phyloP scores from a whole-genome alignment of 73 alveolate species.

The Stentor coeruleus region DNA sequence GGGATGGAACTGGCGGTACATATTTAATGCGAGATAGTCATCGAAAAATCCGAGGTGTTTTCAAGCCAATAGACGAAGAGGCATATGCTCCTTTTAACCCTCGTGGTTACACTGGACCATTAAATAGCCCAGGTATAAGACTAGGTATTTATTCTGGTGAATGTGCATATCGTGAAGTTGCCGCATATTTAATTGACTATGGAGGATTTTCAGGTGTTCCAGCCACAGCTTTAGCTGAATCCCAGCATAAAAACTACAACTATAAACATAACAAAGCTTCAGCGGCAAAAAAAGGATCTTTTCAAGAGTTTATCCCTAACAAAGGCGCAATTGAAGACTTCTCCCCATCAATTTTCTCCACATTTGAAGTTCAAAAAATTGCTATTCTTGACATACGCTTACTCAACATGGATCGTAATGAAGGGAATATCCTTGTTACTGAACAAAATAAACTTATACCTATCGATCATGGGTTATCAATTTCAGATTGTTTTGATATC shows the following conservation, averaged over 20 bases:
- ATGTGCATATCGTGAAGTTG: constrained; percentile 95
- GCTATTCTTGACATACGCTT: constrained; percentile 93
- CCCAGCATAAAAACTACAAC: constrained; percentile 51
- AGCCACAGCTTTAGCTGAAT: constrained; percentile 91
- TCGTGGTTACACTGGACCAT: constrained; percentile 82
- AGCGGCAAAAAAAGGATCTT: constrained; percentile 84
- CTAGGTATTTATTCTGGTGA: constrained; percentile 93
- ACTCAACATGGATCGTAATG: constrained; percentile 93
- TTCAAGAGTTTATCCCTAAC: constrained; percentile 72
- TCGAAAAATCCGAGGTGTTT: constrained; percentile 72
- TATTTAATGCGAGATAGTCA: constrained; percentile 71
- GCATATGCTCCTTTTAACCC: constrained; percentile 97
- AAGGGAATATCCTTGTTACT: constrained; percentile 85
- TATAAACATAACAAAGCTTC: background rate
- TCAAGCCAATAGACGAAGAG: constrained; percentile 97
- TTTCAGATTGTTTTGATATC: constrained; percentile 90
- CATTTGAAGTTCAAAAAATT: constrained; percentile 87
- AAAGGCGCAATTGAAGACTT: constrained; percentile 84
- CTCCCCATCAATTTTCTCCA: constrained; percentile 75
- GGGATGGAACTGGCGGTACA: constrained; percentile 95
- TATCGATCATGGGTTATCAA: constrained; percentile 91
- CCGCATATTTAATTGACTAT: constrained; percentile 86
- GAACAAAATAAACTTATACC: constrained; percentile 79
- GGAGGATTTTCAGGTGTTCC: constrained; percentile 85
- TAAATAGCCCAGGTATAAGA: constrained; percentile 80